These are phyloP conservation scores for Boletus sp. DNA, from an alignment of 768 basidiomycete species.

Conservation along the genomic window DNA sequence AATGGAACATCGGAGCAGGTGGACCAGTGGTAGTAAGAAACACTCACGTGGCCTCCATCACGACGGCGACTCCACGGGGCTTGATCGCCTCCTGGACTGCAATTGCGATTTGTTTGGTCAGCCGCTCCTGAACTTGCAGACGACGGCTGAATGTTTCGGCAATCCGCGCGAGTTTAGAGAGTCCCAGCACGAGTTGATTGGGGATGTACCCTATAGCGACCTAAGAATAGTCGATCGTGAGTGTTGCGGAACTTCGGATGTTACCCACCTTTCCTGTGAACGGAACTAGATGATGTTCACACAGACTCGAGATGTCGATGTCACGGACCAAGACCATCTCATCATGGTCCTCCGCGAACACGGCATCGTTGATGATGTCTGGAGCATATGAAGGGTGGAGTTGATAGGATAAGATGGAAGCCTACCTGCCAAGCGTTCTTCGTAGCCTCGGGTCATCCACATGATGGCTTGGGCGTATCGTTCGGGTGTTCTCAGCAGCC, in stretches of 20 bases:
- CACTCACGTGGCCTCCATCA: constrained; percentile 96
- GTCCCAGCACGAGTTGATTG: constrained; percentile 86
- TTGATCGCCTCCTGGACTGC: constrained; percentile 99
- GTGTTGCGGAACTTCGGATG: constrained; percentile 16
- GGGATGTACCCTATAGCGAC: constrained; percentile 98
- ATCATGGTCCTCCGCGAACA: constrained; percentile 98
- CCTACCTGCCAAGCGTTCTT: constrained; percentile 85
- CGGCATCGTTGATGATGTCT: constrained; percentile 99
- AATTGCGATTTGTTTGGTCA: constrained; percentile 96
- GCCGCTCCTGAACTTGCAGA: constrained; percentile 94
- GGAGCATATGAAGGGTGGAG: constrained; percentile 15
- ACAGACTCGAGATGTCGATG: constrained; percentile 94
- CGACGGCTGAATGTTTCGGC: constrained; percentile 96
- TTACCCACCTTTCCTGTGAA: constrained; percentile 89
- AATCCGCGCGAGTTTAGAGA: constrained; percentile 95
- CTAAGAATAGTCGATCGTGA: constrained; percentile 40
- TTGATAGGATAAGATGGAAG: constrained; percentile 13
- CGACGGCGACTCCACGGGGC: constrained; percentile 96
- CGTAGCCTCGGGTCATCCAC: constrained; percentile 99
- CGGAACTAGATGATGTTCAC: constrained; percentile 98
- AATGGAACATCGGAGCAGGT: constrained; percentile 9
- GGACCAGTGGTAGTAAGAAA: constrained; percentile 5
- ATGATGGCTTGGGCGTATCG: constrained; percentile 95
- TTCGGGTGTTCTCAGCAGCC: constrained; percentile 86
- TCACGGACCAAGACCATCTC: constrained; percentile 99